Evolutionary conservation across 352 stramenopile genomes (phyloP).

Genomic region (Phytopythium litorale): DNA sequence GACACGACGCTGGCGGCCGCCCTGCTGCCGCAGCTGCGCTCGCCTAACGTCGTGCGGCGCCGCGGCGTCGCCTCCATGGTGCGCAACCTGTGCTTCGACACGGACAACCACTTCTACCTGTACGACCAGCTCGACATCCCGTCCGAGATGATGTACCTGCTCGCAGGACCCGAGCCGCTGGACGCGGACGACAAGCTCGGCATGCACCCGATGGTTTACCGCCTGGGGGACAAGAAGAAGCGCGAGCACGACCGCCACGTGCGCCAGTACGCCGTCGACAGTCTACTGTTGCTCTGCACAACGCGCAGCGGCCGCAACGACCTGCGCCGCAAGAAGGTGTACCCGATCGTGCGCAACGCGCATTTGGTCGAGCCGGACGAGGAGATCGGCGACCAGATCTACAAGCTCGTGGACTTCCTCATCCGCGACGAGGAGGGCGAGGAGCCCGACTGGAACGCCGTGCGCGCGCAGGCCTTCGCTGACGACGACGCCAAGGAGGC

Average conservation of each 20-base stretch:
- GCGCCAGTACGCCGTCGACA: conserved; percentile 68
- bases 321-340: conserved; percentile 82
- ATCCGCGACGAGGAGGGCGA: conserved; percentile 86
- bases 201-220: conserved; percentile 76
- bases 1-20: conserved; percentile 59
- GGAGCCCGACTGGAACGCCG: conserved; percentile 78
- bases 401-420: conserved; percentile 87
- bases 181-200: conserved; percentile 77
- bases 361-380: conserved; percentile 79
- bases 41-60: conserved; percentile 76
- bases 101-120: conserved; percentile 86
- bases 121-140: conserved; percentile 84
- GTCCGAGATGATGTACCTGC: conserved; percentile 70
- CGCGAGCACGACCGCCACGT: conserved; percentile 73
- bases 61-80: conserved; percentile 61
- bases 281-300: conserved; percentile 71
- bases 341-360: conserved; percentile 80
- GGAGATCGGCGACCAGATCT: conserved; percentile 83
- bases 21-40: conserved; percentile 74
- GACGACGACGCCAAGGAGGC: conserved; percentile 33
- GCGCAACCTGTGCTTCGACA: conserved; percentile 87
- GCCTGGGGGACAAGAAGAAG: conserved; percentile 79
- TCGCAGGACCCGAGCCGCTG: conserved; percentile 69
- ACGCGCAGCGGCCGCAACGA: conserved; percentile 75
- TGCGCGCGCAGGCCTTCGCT: conserved; percentile 63